Evolutionary conservation across 1,139 yeast genomes (phyloP).

Genomic region (Suhomyces maxii): DNA sequence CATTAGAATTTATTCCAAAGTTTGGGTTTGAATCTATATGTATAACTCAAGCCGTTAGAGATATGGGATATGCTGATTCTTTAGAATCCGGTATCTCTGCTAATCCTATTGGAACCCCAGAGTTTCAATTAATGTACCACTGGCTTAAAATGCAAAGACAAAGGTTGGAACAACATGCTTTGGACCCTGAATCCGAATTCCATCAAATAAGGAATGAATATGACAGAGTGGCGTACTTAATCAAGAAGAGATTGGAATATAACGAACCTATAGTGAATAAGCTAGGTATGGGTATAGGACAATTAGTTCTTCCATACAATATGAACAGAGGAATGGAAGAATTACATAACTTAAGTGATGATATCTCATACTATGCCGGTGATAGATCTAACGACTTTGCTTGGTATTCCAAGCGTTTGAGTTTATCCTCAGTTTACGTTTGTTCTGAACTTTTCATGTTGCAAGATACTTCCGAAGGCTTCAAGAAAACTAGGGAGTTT

Average conservation of each 20-base stretch:
- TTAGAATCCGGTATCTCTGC: slow-evolving; percentile 55
- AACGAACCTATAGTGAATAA: slow-evolving; percentile 55
- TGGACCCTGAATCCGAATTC: slow-evolving; percentile 27
- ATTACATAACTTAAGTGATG: slow-evolving; percentile 76
- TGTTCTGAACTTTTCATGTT: slow-evolving; percentile 78
- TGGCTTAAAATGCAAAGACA: slow-evolving; percentile 44
- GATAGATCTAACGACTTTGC: slow-evolving; percentile 83
- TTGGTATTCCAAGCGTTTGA: slow-evolving; percentile 88
- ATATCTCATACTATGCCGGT: slow-evolving; percentile 75
- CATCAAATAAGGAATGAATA: slow-evolving; percentile 48
- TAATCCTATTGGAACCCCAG: slow-evolving; percentile 33
- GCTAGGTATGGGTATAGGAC: slow-evolving; percentile 51
- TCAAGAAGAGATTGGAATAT: slow-evolving; percentile 60
- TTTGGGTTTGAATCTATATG: slow-evolving; percentile 69
- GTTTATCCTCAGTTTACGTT: slow-evolving; percentile 69
- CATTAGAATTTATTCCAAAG: slow-evolving; percentile 58
- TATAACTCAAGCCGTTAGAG: slow-evolving; percentile 60
- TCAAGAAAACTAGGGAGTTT: slow-evolving; percentile 58
- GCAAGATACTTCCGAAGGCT: slow-evolving; percentile 64
- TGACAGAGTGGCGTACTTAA: slow-evolving; percentile 54
- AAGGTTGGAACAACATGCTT: slow-evolving; percentile 30
- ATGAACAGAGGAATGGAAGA: slow-evolving; percentile 56
- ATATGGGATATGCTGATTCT: slow-evolving; percentile 66
- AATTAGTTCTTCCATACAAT: slow-evolving; percentile 56
- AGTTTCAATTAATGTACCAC: slow-evolving; percentile 47